A percentile compares a stretch with the other conserved stretches of the same genome.
phyloP scores from a whole-genome alignment of 495 filamentous ascomycete species.

The Neurospora sp. region DNA sequence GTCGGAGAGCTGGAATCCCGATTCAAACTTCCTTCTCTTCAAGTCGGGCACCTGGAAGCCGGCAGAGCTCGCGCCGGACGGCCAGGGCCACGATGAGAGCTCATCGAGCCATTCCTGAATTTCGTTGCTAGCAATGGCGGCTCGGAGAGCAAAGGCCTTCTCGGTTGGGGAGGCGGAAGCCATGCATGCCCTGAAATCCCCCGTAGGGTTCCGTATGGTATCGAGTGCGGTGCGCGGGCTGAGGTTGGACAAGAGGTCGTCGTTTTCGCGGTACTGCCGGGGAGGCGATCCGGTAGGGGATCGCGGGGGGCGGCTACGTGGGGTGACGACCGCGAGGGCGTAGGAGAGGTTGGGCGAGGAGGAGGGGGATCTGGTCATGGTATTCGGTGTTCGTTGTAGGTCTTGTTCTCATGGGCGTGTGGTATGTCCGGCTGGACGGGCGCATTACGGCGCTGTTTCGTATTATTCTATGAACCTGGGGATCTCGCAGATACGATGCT shows the following conservation, averaged over 20 bases:
- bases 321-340: slow-evolving; percentile 15
- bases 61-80: slow-evolving; percentile 37
- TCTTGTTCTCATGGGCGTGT: not conserved
- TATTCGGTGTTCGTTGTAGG: slow-evolving; percentile 2
- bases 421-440: not conserved
- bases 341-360: slow-evolving; percentile 11
- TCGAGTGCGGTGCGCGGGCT: slow-evolving; percentile 32
- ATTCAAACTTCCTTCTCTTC: slow-evolving; percentile 24
- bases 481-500: not conserved
- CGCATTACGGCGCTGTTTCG: not conserved
- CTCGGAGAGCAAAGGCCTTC: slow-evolving; percentile 61
- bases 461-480: not conserved
- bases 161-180: slow-evolving; percentile 56
- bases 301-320: slow-evolving; percentile 9
- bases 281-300: slow-evolving; percentile 27
- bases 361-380: slow-evolving; percentile 20
- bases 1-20: slow-evolving; percentile 13
- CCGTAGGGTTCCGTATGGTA: slow-evolving; percentile 40
- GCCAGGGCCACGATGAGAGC: slow-evolving; percentile 68
- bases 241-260: slow-evolving; percentile 36
- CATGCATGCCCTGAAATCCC: slow-evolving; percentile 50
- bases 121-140: slow-evolving; percentile 62
- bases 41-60: slow-evolving; percentile 46
- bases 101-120: slow-evolving; percentile 71
- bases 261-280: slow-evolving; percentile 24